Percentiles rank a stretch among this genome's conserved stretches.
Conservation (phyloP, 176 grass and related monocot species). For the Triticum dicoccoides region DNA sequence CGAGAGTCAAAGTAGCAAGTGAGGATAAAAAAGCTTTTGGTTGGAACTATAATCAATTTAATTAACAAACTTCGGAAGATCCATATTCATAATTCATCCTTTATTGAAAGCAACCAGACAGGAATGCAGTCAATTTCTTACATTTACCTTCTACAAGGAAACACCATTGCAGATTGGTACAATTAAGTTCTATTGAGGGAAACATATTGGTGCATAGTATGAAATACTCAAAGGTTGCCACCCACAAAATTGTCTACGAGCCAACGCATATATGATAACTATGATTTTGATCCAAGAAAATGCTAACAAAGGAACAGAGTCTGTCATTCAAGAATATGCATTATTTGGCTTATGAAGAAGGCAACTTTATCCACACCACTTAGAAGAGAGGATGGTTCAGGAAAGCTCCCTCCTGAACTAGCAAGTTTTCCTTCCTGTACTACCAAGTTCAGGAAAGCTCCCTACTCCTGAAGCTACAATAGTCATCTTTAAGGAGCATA, state of each 20-base stretch:
- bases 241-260: neutral
- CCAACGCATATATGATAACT: slow-evolving; percentile 7
- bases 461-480: too few relatives aligned
- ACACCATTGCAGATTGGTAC: neutral
- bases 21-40: neutral
- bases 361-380: too few relatives aligned
- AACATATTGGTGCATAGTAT: neutral
- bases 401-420: too few relatives aligned
- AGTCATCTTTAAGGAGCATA: too few relatives aligned
- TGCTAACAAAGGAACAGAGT: neutral
- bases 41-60: neutral
- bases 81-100: neutral
- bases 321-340: neutral
- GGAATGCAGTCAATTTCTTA: slow-evolving; percentile 5
- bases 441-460: too few relatives aligned
- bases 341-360: too few relatives aligned
- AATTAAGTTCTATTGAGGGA: neutral
- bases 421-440: too few relatives aligned
- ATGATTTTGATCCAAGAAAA: neutral
- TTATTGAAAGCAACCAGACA: neutral
- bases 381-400: too few relatives aligned
- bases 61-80: neutral
- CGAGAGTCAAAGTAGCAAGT: neutral
- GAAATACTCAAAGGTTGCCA: slow-evolving; percentile 4
- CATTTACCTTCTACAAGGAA: neutral